A percentile compares a stretch with the other conserved stretches of the same genome.
Conservation (phyloP, 306 rosid genomes). For the Lithocarpus polystachyus region DNA sequence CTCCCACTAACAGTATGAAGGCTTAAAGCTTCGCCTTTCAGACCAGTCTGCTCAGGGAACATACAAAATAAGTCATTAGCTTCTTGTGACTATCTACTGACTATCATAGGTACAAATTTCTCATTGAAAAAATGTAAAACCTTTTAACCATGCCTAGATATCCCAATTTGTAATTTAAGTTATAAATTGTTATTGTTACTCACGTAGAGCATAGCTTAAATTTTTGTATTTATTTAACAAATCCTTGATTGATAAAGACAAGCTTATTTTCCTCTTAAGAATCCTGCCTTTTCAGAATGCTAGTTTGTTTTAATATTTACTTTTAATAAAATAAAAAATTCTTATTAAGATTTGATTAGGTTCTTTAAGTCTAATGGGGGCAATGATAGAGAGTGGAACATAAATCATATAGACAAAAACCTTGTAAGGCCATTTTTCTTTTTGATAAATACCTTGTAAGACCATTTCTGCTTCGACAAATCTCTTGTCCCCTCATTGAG, state of each 20-base stretch:
- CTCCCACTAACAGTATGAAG: slow-evolving; percentile 80
- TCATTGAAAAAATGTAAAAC: background rate
- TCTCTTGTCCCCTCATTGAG: slow-evolving; percentile 86
- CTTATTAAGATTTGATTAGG: background rate
- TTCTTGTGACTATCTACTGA: background rate
- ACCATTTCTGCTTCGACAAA: slow-evolving; percentile 79
- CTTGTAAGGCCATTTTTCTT: slow-evolving; percentile 87
- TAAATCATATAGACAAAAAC: slow-evolving; percentile 20
- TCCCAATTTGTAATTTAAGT: background rate
- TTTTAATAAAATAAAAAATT: background rate
- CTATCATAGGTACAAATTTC: background rate
- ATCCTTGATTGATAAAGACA: background rate
- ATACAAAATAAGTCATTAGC: slow-evolving; percentile 9
- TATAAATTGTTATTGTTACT: background rate
- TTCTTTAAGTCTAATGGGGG: background rate
- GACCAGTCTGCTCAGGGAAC: slow-evolving; percentile 61
- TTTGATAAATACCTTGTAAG: slow-evolving; percentile 64
- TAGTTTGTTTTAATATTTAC: background rate
- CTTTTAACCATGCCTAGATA: background rate
- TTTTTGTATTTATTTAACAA: background rate
- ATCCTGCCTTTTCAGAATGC: no score
- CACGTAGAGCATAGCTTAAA: background rate
- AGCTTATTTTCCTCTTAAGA: no score
- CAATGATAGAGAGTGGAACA: background rate
- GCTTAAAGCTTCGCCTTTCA: slow-evolving; percentile 68